Percentiles rank a stretch among this genome's conserved stretches.
Evolutionary conservation across 768 basidiomycete species (phyloP).

Genomic region (Macrolepiota albuminosa): DNA sequence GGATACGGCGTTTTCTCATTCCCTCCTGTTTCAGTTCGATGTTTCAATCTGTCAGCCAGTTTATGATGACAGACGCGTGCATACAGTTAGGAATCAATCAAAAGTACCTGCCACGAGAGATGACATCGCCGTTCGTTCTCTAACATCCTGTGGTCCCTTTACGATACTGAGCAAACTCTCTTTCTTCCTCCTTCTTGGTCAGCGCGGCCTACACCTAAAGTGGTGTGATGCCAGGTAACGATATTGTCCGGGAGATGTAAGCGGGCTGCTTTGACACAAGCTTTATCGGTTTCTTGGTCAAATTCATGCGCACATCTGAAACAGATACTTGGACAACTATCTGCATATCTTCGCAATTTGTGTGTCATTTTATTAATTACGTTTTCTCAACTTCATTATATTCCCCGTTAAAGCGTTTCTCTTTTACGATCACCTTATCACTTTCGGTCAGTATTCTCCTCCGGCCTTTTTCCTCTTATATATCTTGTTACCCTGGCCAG

Average conservation of each 20-base stretch:
- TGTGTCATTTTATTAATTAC: constrained; percentile 16
- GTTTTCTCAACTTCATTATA: not conserved
- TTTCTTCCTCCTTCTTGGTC: not conserved
- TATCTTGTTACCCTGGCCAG: constrained; percentile 14
- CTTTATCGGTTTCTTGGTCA: not conserved
- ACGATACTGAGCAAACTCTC: not conserved
- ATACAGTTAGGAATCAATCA: not conserved
- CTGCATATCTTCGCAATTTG: constrained; percentile 28
- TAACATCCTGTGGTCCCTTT: not conserved
- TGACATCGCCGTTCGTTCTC: too few relatives aligned
- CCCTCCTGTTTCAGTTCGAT: too few relatives aligned
- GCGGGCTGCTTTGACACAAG: not conserved
- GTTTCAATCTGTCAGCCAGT: too few relatives aligned
- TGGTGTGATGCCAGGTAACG: constrained; percentile 23
- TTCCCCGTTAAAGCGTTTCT: constrained; percentile 24
- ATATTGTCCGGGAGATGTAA: constrained; percentile 4
- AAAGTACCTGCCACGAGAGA: too few relatives aligned
- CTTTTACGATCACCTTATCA: constrained; percentile 36
- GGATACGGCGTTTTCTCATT: too few relatives aligned
- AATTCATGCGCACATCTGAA: constrained; percentile 8
- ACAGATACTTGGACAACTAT: constrained; percentile 20
- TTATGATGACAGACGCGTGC: too few relatives aligned
- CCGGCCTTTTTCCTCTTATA: not conserved
- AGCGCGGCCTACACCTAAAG: not conserved
- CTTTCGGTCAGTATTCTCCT: constrained; percentile 22